Percentiles rank a stretch among this genome's conserved stretches.
Evolutionary conservation across 2,329 filamentous ascomycete species (phyloP).

Genomic region (Dendrostoma leiphaemia): DNA sequence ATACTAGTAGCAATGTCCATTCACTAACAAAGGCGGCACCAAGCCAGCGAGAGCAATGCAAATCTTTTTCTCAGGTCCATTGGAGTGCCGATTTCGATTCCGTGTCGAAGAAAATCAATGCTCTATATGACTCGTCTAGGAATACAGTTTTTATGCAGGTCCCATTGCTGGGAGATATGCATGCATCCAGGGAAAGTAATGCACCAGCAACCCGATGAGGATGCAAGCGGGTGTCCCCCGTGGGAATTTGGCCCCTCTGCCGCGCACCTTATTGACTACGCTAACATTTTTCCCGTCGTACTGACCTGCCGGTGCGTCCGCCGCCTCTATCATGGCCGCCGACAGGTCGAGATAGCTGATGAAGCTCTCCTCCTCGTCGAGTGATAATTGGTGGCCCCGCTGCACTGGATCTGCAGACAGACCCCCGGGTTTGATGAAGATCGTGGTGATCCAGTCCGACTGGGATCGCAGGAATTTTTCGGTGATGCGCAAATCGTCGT

Average conservation of each 20-base stretch:
- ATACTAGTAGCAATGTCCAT: no score
- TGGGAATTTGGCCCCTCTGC: constrained; percentile 32
- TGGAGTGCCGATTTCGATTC: no score
- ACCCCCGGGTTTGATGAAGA: constrained; percentile 42
- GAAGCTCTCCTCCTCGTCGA: constrained; percentile 33
- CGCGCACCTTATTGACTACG: constrained; percentile 28
- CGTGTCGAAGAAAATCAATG: no score
- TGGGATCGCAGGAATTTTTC: constrained; percentile 37
- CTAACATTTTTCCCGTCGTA: constrained; percentile 26
- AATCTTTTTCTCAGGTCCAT: no score
- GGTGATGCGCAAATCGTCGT: constrained; percentile 33
- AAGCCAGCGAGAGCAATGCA: no score
- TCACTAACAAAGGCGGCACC: no score
- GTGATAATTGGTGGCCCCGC: constrained; percentile 38
- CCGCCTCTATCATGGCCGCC: constrained; percentile 47
- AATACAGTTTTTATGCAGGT: no score
- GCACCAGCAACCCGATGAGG: constrained; percentile 29
- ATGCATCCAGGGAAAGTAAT: constrained; percentile 33
- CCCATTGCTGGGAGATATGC: constrained; percentile 27
- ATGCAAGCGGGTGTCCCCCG: constrained; percentile 31
- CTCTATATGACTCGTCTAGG: no score
- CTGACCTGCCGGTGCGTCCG: constrained; percentile 29
- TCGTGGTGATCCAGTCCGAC: constrained; percentile 33
- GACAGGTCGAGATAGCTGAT: constrained; percentile 44
- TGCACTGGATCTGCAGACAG: constrained; percentile 33